Evolutionary conservation across 2,329 filamentous ascomycete genomes (phyloP).

Genomic region (Stenocarpella maydis): DNA sequence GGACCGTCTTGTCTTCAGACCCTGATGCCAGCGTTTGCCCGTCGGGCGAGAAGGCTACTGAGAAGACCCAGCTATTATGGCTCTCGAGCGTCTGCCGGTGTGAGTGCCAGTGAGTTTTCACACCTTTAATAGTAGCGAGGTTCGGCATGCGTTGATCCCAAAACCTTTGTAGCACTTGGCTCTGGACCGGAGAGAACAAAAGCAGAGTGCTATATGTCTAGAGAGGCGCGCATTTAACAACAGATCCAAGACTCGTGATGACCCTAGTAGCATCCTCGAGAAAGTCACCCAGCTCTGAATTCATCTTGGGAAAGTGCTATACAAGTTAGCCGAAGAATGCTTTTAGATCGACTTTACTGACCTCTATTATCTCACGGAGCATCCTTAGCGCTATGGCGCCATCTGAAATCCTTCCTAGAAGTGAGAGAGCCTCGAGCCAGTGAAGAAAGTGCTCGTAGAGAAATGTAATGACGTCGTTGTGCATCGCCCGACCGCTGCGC

Average conservation of each 20-base stretch:
- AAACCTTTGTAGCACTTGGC: background rate
- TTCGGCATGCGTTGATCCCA: background rate
- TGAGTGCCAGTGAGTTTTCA: slow-evolving; percentile 13
- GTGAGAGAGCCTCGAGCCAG: too few relatives aligned
- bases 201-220: background rate
- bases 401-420: too few relatives aligned
- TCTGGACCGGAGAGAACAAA: background rate
- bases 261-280: background rate
- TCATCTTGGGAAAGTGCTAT: background rate
- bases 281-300: background rate
- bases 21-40: slow-evolving; percentile 9
- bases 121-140: background rate
- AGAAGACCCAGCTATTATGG: slow-evolving; percentile 27
- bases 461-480: too few relatives aligned
- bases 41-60: slow-evolving; percentile 24
- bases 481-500: too few relatives aligned
- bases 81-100: slow-evolving; percentile 38
- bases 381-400: too few relatives aligned
- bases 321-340: too few relatives aligned
- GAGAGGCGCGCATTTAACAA: background rate
- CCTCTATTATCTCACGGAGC: too few relatives aligned
- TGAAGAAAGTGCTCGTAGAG: too few relatives aligned
- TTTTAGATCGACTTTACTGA: too few relatives aligned
- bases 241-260: background rate
- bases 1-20: slow-evolving; percentile 4